Conservation (phyloP, 768 basidiomycete species). For the Amanita muscaria region DNA sequence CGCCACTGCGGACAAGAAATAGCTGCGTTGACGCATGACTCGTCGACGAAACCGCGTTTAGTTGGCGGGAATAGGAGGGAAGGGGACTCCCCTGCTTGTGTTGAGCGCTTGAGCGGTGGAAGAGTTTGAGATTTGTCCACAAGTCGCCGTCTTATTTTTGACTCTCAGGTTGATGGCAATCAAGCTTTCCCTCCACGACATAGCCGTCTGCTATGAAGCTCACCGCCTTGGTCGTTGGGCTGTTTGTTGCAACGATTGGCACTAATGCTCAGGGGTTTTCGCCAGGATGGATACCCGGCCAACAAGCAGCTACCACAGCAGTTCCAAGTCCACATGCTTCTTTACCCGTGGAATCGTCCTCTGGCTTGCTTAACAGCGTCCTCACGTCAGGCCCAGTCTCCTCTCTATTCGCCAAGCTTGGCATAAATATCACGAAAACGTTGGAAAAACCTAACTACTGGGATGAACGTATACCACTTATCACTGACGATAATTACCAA, state of each 20-base stretch:
- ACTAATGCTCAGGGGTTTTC: constrained; percentile 69
- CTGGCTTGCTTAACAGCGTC: constrained; percentile 20
- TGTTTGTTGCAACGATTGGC: constrained; percentile 18
- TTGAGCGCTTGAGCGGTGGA: no score
- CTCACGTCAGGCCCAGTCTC: constrained; percentile 48
- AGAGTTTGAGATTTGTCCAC: no score
- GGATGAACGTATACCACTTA: constrained; percentile 67
- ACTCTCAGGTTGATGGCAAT: constrained; percentile 5
- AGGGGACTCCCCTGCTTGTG: no score
- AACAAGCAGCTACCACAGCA: constrained; percentile 31
- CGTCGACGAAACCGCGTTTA: no score
- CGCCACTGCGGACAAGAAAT: no score
- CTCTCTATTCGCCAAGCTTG: constrained; percentile 44
- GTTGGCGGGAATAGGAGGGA: no score
- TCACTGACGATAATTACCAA: constrained; percentile 76
- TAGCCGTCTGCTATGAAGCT: constrained; percentile 32
- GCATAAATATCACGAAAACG: constrained; percentile 64
- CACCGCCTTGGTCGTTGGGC: constrained; percentile 23
- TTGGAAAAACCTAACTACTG: constrained; percentile 36
- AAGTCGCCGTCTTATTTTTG: no score
- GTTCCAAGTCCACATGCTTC: constrained; percentile 16
- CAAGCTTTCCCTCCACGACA: not conserved
- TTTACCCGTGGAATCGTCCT: constrained; percentile 9
- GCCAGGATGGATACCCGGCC: constrained; percentile 73
- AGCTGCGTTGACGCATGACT: no score